These are phyloP conservation scores for Hanseniaspora jakobsenii DNA, from an alignment of 805 yeast genomes.

Conservation along the genomic window DNA sequence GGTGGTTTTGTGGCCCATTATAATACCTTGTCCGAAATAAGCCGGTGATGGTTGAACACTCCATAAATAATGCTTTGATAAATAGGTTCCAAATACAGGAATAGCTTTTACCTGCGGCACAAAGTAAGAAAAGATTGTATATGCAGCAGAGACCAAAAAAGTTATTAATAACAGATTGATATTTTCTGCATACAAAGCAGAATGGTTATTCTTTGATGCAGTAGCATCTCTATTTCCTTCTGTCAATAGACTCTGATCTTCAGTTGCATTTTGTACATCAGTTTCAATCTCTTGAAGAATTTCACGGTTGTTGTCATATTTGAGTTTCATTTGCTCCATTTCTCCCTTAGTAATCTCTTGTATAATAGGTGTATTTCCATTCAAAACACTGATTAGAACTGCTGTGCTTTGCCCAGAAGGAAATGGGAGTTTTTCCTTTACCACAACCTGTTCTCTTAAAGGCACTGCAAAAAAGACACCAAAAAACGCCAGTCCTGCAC, in stretches of 20 bases:
- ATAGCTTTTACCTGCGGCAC: slow-evolving; percentile 54
- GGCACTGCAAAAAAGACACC: slow-evolving; percentile 95
- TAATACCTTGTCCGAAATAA: slow-evolving; percentile 92
- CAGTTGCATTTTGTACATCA: neutral
- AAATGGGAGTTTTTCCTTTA: slow-evolving; percentile 77
- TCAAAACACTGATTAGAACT: slow-evolving; percentile 76
- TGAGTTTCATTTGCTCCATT: slow-evolving; percentile 22
- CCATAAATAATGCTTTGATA: slow-evolving; percentile 64
- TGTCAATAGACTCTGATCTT: neutral
- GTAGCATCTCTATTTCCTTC: slow-evolving; percentile 16
- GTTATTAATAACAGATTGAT: slow-evolving; percentile 48
- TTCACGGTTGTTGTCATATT: slow-evolving; percentile 20
- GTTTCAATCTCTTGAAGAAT: slow-evolving; percentile 19
- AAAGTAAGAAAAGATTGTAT: slow-evolving; percentile 62
- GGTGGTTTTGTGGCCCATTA: slow-evolving; percentile 90
- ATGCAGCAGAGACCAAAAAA: slow-evolving; percentile 55
- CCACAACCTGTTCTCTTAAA: slow-evolving; percentile 69
- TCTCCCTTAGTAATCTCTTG: slow-evolving; percentile 25
- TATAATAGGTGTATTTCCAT: slow-evolving; percentile 43
- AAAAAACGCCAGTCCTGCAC: slow-evolving; percentile 75
- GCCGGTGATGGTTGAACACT: slow-evolving; percentile 94
- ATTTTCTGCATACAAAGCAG: slow-evolving; percentile 38
- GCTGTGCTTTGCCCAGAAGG: slow-evolving; percentile 97
- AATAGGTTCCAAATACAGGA: slow-evolving; percentile 60
- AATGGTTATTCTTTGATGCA: slow-evolving; percentile 19